Base-by-base conservation (phyloP, 1,284 basidiomycete genomes). In the Cutaneotrichosporon cutaneum region DNA sequence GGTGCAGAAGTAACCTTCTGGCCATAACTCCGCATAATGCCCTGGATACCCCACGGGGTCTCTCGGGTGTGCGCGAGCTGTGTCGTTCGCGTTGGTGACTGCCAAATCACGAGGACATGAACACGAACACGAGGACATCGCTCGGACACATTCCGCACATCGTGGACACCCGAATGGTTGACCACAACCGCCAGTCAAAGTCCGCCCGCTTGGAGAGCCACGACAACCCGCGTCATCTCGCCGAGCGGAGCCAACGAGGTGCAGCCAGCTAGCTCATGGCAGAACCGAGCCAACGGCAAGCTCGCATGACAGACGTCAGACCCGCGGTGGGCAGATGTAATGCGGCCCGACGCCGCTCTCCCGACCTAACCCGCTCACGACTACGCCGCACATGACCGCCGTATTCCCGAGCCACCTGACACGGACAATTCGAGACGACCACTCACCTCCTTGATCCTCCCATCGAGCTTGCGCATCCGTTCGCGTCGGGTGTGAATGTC, bases 361-460 rank as follows among this genome's bases (percentile, higher is more conserved):
- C 16, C 16, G 18, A 42, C 39, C 7, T 18, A 8, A 42, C 39
- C 45, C 10, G 45, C 10, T 22, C 45, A 14, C 6, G 24, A 27
- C 16, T 11, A 14, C 8, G 11, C 27, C 18, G 8, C 45, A 24
- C 24, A 48, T 24, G 22, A 26, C 45, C 21, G 8, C 21, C 18
- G 44, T 36, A 27, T 27, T 16, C 47, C 22, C 57, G 27, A 26
- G 18, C 32, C 10, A 21, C n/a, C 30, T n/a, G 45, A 33, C 53
- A 54, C 54, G 18, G n/a, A n/a, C n/a, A n/a, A n/a, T n/a, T n/a
- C n/a, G 26, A 45, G 13, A 26, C 36, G 27, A 47, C 42, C 16
- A 76, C 85, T 61, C 56, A 92, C 93, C 85, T 98, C 95, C 75
- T 91, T 94, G 71, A 99, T 99, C 82, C 91, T 94, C 24, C 83